Conservation (phyloP, 192 early-diverging fungal genomes). For the Gryganskiella cystojenkinii region DNA sequence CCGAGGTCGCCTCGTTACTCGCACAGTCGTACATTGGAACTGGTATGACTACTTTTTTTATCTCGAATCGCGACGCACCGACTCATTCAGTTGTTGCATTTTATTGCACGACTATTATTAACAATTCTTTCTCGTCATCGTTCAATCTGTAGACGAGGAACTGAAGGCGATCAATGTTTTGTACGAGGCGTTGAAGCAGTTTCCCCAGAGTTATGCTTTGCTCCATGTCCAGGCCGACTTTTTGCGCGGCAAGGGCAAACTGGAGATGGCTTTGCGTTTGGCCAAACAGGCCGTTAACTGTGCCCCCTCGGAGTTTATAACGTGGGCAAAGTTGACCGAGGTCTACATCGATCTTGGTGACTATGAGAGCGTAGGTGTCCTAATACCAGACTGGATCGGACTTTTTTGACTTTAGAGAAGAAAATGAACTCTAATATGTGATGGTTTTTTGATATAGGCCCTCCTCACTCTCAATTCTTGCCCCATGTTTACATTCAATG, state of each 20-base stretch:
- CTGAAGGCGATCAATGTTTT: slow-evolving; percentile 92
- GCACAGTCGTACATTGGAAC: slow-evolving; percentile 81
- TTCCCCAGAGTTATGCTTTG: slow-evolving; percentile 85
- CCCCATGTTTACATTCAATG: slow-evolving; percentile 97
- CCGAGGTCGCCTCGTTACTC: slow-evolving; percentile 90
- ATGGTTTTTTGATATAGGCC: slow-evolving; percentile 62
- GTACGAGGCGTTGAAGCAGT: slow-evolving; percentile 82
- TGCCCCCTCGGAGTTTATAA: slow-evolving; percentile 94
- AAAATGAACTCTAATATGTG: neutral
- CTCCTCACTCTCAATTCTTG: slow-evolving; percentile 97
- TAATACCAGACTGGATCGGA: neutral
- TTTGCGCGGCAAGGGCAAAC: slow-evolving; percentile 65
- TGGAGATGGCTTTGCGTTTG: slow-evolving; percentile 84
- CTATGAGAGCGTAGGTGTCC: slow-evolving; percentile 75
- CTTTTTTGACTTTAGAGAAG: neutral
- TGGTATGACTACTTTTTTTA: slow-evolving; percentile 13
- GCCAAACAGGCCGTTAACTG: slow-evolving; percentile 94
- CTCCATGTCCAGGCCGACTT: slow-evolving; percentile 94
- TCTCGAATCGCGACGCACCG: neutral
- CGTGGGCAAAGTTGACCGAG: slow-evolving; percentile 97
- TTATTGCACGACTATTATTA: no score
- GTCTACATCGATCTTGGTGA: slow-evolving; percentile 90
- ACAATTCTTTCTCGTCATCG: neutral
- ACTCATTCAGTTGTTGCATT: no score
- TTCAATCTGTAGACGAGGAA: slow-evolving; percentile 77